Percentiles rank a stretch among this genome's conserved stretches.
phyloP scores from a whole-genome alignment of 1,284 basidiomycete species.

The Ustilago cynodontis region DNA sequence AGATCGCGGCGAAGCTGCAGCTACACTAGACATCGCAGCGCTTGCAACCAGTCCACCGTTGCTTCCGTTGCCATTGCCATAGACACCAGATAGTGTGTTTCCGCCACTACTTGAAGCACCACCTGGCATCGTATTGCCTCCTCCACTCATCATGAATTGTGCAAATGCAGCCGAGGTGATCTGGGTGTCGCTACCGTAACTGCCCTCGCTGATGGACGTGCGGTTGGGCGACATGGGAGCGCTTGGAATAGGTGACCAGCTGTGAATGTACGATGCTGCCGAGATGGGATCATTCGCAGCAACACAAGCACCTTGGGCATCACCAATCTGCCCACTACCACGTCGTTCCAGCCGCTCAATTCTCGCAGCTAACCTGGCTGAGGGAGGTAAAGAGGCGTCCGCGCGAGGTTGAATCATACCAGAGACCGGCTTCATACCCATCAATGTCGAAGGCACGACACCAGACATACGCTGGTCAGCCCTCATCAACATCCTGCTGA shows the following conservation, averaged over 20 bases:
- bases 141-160: constrained; percentile 38
- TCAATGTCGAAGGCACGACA: constrained; percentile 23
- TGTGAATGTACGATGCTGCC: constrained; percentile 50
- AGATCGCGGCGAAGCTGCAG: constrained; percentile 15
- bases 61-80: neutral
- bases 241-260: constrained; percentile 49
- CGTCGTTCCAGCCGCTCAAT: constrained; percentile 26
- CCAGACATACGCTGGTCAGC: constrained; percentile 34
- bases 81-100: neutral
- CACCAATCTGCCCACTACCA: constrained; percentile 19
- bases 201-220: constrained; percentile 38
- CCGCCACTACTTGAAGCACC: constrained; percentile 5
- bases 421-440: constrained; percentile 24
- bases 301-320: constrained; percentile 9
- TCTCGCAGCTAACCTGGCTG: constrained; percentile 31
- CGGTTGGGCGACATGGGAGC: constrained; percentile 52
- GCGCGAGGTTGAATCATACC: constrained; percentile 21
- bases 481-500: constrained; percentile 49
- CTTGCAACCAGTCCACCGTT: neutral
- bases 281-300: constrained; percentile 33
- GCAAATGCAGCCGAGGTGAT: constrained; percentile 38
- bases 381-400: constrained; percentile 32
- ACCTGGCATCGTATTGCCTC: constrained; percentile 9
- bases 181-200: constrained; percentile 19
- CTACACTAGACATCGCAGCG: constrained; percentile 2